Base-by-base conservation (phyloP, 371 early-diverging fungal species). In the Capniomyces stellatus region DNA sequence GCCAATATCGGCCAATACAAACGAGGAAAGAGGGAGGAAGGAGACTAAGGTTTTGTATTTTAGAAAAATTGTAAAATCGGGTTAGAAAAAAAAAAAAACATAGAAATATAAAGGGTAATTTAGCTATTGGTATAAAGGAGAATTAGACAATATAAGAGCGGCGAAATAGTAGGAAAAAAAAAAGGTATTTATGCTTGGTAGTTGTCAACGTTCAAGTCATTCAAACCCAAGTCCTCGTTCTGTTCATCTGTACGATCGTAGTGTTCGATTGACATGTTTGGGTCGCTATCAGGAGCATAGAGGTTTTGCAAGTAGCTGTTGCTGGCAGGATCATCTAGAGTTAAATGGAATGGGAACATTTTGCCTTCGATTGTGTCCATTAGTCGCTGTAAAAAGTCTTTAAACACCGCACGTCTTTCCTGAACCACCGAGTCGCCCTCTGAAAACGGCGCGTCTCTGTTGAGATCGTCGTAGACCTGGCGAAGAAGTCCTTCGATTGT, bases 281-380 rank as follows among this genome's bases (percentile, higher is more conserved):
- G 95, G 63, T 94, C 95, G 22, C 73, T 70, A 56, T 85, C 95
- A 21, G 93, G 93, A 10, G 95, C 93, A 69, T 90, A 90, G 43
- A 82, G 70, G 75, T 91, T 92, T 64, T 83, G 84, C 46, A 85
- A 70, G 59, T 82, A 81, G 21, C 81, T 81, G 71, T 92, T 92
- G 43, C 81, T 74, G 47, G 92, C 70, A n/a, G 95, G 95, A 69
- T 94, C 93, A 63, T 92, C 87, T 27, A 94, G 60, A 29, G 89
- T 75, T 54, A 94, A 68, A 10, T 82, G 81, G 21, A 74, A 71
- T 40, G 81, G 79, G 47, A 80, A 67, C 51, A 62, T 51, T 54
- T 78, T 64, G 44, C 77, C 79, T 41, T 76, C 71, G 39, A 75
- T 71, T 30, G 83, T 82, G 48, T 74, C 60, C 29, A 76, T 66